Conservation (phyloP, 2,329 filamentous ascomycete genomes). For the Diaporthe caulivora region DNA sequence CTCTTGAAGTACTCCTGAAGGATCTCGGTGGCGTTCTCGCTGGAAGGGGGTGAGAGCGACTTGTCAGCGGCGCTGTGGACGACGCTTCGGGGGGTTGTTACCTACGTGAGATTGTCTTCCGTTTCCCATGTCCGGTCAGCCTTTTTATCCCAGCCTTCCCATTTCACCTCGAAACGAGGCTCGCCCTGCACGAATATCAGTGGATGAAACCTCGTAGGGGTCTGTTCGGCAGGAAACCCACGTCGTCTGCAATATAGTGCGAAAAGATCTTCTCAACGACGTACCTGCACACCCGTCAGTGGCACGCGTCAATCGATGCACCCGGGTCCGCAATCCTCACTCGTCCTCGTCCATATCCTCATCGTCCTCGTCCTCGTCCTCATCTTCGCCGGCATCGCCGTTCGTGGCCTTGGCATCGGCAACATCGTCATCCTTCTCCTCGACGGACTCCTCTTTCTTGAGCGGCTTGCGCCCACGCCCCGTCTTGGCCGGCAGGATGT, state of each 20-base stretch:
- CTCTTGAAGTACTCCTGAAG: slow-evolving; percentile 73
- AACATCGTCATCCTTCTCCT: slow-evolving; percentile 43
- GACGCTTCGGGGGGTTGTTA: neutral
- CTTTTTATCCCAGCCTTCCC: slow-evolving; percentile 81
- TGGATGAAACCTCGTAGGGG: neutral
- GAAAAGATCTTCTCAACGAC: slow-evolving; percentile 80
- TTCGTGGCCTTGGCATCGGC: slow-evolving; percentile 13
- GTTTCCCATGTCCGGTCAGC: slow-evolving; percentile 84
- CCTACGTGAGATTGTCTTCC: slow-evolving; percentile 75
- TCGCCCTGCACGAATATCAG: slow-evolving; percentile 53
- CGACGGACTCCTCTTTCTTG: slow-evolving; percentile 42
- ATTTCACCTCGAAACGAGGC: slow-evolving; percentile 79
- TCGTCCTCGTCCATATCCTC: slow-evolving; percentile 47
- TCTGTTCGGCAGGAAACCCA: slow-evolving; percentile 48
- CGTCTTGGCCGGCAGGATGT: slow-evolving; percentile 41
- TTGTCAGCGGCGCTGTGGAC: neutral
- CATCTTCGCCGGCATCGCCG: slow-evolving; percentile 39
- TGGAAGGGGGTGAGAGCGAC: slow-evolving; percentile 45
- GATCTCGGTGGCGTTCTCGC: slow-evolving; percentile 69
- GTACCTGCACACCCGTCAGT: slow-evolving; percentile 63
- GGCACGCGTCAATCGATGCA: slow-evolving; percentile 42
- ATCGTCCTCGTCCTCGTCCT: slow-evolving; percentile 43
- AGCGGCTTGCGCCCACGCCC: slow-evolving; percentile 31
- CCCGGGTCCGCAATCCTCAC: slow-evolving; percentile 40
- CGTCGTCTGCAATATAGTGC: slow-evolving; percentile 72